phyloP scores from a whole-genome alignment of 345 rosid genomes.

The Zanthoxylum bungeanum region DNA sequence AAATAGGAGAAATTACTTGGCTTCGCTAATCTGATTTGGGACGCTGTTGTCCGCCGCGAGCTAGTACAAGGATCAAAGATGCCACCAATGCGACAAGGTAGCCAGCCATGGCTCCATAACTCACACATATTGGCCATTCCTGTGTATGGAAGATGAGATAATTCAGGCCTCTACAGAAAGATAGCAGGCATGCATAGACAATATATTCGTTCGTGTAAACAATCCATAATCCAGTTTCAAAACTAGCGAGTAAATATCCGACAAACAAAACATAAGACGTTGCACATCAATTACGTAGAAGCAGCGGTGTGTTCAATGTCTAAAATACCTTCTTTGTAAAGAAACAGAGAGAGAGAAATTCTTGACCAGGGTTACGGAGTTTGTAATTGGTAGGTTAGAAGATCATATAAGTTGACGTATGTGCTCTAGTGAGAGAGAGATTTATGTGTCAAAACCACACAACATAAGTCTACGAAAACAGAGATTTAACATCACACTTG shows the following conservation, averaged over 20 bases:
- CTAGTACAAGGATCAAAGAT: slow-evolving; percentile 31
- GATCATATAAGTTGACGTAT: too few species aligned
- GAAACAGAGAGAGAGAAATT: neutral
- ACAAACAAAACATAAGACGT: neutral
- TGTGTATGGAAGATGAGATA: slow-evolving; percentile 18
- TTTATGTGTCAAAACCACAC: neutral
- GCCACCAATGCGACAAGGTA: slow-evolving; percentile 46
- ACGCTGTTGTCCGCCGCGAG: slow-evolving; percentile 22
- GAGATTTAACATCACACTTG: neutral
- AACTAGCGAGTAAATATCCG: neutral
- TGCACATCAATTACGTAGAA: neutral
- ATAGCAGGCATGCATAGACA: neutral
- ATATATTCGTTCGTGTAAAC: neutral
- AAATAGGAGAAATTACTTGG: neutral
- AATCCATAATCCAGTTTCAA: neutral
- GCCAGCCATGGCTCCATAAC: slow-evolving; percentile 68
- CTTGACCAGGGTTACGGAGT: neutral
- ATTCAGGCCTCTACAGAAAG: neutral
- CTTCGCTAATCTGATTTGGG: slow-evolving; percentile 22
- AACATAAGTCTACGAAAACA: neutral
- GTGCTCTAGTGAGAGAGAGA: too few species aligned
- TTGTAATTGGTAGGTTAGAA: neutral
- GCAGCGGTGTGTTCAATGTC: neutral
- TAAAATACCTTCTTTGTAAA: neutral
- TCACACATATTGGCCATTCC: slow-evolving; percentile 95